Evolutionary conservation across 2,329 filamentous ascomycete genomes (phyloP).

Genomic region (Epichloe bromicola): DNA sequence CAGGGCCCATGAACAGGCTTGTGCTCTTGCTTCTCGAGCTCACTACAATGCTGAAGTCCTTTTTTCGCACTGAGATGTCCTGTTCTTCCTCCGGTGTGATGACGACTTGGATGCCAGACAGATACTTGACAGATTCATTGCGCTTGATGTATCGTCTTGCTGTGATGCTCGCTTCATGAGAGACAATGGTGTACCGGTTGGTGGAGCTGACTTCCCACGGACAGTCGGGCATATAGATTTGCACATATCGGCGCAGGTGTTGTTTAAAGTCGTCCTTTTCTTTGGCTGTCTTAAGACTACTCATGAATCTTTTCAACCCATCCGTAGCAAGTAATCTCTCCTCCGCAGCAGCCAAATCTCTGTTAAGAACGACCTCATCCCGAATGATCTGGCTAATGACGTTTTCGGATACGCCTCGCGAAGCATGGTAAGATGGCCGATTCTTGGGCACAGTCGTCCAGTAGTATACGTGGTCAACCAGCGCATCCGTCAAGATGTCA

Average conservation of each 20-base stretch:
- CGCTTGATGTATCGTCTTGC: constrained; percentile 68
- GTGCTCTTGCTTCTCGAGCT: constrained; percentile 84
- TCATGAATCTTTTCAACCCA: constrained; percentile 60
- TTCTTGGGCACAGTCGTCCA: constrained; percentile 97
- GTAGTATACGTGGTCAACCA: constrained; percentile 92
- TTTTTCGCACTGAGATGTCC: constrained; percentile 65
- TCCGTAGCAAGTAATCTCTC: constrained; percentile 56
- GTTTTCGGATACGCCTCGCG: constrained; percentile 59
- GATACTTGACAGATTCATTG: constrained; percentile 79
- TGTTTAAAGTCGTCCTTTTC: constrained; percentile 78
- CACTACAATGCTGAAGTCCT: constrained; percentile 94
- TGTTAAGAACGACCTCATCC: constrained; percentile 57
- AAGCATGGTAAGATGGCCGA: constrained; percentile 70
- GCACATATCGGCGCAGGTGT: constrained; percentile 81
- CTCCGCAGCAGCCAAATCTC: constrained; percentile 59
- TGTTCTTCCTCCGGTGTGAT: constrained; percentile 88
- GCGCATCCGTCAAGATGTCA: constrained; percentile 86
- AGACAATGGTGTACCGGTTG: constrained; percentile 86
- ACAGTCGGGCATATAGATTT: constrained; percentile 86
- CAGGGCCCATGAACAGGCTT: constrained; percentile 86
- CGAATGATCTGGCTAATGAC: constrained; percentile 50
- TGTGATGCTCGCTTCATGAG: constrained; percentile 76
- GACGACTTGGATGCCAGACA: constrained; percentile 80
- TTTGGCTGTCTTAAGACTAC: constrained; percentile 54
- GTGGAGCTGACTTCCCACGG: constrained; percentile 86